phyloP scores from a whole-genome alignment of 1,284 basidiomycete genomes.

The Sporisorium scitamineum region DNA sequence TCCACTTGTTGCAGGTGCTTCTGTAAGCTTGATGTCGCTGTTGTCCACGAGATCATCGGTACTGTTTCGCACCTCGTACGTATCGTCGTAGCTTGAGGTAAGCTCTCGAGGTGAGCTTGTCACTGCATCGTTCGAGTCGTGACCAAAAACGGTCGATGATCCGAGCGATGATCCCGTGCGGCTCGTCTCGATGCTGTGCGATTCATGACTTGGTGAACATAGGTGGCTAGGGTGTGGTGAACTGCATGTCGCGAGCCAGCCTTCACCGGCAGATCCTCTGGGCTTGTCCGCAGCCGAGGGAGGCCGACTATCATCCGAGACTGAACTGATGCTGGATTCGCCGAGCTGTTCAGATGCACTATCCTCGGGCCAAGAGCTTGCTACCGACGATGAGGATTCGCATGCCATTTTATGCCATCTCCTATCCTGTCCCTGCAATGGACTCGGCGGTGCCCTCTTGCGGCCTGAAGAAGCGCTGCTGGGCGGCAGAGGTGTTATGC shows the following conservation, averaged over 20 bases:
- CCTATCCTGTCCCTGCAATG: slow-evolving; percentile 5
- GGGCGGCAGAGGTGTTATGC: background rate
- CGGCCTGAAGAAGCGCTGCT: background rate
- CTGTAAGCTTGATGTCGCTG: background rate
- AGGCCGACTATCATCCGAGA: slow-evolving; percentile 34
- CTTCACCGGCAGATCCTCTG: background rate
- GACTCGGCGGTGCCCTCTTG: slow-evolving; percentile 18
- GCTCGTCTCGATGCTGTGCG: slow-evolving; percentile 16
- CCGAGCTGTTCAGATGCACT: slow-evolving; percentile 27
- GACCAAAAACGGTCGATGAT: slow-evolving; percentile 30
- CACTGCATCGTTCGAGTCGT: slow-evolving; percentile 21
- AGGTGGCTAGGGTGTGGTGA: background rate
- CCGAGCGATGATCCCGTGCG: slow-evolving; percentile 35
- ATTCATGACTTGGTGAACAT: background rate
- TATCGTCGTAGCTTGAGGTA: slow-evolving; percentile 1
- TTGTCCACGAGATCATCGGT: background rate
- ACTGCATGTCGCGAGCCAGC: slow-evolving; percentile 23
- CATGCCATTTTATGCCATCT: slow-evolving; percentile 19
- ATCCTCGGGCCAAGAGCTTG: slow-evolving; percentile 40
- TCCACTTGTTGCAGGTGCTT: background rate
- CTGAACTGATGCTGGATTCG: slow-evolving; percentile 40
- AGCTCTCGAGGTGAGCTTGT: background rate
- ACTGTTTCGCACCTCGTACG: background rate
- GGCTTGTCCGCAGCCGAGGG: slow-evolving; percentile 23
- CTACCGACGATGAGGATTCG: slow-evolving; percentile 26